Evolutionary conservation across 192 early-diverging fungal genomes (phyloP), one percentile per base, ranked within the genome.

Genomic region (Backusella liffmaniae): DNA sequence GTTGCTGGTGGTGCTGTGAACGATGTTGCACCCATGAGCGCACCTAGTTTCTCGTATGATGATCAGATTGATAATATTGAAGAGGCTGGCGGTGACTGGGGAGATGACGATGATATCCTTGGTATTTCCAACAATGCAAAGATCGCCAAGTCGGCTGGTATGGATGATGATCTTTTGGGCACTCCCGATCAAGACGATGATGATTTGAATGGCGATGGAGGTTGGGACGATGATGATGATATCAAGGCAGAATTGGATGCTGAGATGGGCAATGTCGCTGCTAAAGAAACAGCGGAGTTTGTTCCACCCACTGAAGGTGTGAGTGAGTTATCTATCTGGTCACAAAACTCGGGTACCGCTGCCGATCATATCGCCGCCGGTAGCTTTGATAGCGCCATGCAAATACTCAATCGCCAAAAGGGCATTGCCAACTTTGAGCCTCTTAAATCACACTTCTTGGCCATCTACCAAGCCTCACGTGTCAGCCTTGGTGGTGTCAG

Each of bases 351-450:
- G 5, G 84, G 84, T 26, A 84, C 96, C 70, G 94, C 96, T 15
- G 94, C 90, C 0, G 97, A 99, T 82, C 96, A 98, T 78, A 90
- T 97, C 79, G 96, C 96, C 0, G 97, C 97, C 13, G 98, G 98
- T 51, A 91, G 93, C 29, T 98, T 97, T 81, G 97, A 97, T 75
- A 91, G 89, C 35, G 98, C 97, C 1, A 98, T 99, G 95, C 90
- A 94, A 89, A 81, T 97, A 46, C 86, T 99, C 49, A 96, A 95
- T 80, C 88, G 92, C 32, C 96, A 98, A 86, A 90, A 90, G n/a
- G 98, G 98, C 34, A 90, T 92, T 75, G 89, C 92, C 32, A 95
- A 96, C 83, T 99, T 99, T 90, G 93, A 88, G 49, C 94, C 95
- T 10, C 87, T 99, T 37, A 97, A 96, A 86, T 87, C 93, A 5